phyloP scores from a whole-genome alignment of 495 filamentous ascomycete species.

The Aspergillus cristatus region DNA sequence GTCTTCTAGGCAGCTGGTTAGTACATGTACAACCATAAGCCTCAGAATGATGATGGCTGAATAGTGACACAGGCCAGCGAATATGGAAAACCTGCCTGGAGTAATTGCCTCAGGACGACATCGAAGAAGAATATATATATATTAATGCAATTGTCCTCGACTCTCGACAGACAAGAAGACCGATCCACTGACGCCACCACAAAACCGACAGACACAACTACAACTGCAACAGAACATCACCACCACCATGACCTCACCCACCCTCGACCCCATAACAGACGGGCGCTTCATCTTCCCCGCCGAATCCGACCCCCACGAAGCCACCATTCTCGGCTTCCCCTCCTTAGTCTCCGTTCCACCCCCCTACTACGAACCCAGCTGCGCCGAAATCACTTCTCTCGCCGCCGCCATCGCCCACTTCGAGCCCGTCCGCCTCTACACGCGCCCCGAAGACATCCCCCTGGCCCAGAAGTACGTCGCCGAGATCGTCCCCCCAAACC shows the following conservation, averaged over 20 bases:
- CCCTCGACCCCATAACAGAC: constrained; percentile 1
- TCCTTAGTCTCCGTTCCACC: constrained; percentile 10
- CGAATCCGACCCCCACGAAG: constrained; percentile 13
- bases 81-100: no score
- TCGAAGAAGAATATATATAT: no score
- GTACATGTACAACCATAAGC: no score
- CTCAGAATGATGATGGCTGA: no score
- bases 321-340: constrained; percentile 16
- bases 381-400: constrained; percentile 12
- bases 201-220: no score
- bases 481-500: not conserved
- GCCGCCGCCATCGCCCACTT: constrained; percentile 14
- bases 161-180: no score
- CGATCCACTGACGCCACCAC: no score
- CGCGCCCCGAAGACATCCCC: constrained; percentile 13
- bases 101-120: no score
- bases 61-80: no score
- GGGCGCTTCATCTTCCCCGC: constrained; percentile 12
- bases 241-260: not conserved
- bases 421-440: constrained; percentile 17
- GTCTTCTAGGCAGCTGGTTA: no score
- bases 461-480: constrained; percentile 8
- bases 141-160: no score
- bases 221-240: no score
- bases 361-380: constrained; percentile 10